phyloP scores from a whole-genome alignment of 345 rosid genomes.

The Cardiospermum halicacabum region DNA sequence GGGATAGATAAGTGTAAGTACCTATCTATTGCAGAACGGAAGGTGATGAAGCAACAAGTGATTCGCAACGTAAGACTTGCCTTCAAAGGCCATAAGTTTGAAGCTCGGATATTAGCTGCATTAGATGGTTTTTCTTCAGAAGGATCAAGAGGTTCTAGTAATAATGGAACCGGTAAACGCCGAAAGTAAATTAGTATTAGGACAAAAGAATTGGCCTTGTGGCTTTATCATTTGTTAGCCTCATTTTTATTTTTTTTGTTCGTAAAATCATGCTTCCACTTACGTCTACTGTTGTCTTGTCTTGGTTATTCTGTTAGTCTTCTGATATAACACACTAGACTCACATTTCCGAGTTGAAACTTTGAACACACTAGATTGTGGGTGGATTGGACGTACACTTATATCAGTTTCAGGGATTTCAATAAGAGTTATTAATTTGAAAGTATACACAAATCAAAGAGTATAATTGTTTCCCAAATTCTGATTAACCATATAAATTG shows the following conservation, averaged over 20 bases:
- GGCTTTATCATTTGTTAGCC: constrained; percentile 6
- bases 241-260: neutral
- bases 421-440: too few relatives aligned
- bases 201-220: neutral
- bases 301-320: too few relatives aligned
- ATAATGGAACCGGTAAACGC: constrained; percentile 16
- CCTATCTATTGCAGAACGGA: constrained; percentile 23
- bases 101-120: constrained; percentile 13
- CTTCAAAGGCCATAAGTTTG: constrained; percentile 25
- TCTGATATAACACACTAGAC: too few relatives aligned
- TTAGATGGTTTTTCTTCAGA: constrained; percentile 18
- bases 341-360: too few relatives aligned
- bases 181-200: neutral
- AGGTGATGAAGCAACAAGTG: constrained; percentile 29
- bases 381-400: too few relatives aligned
- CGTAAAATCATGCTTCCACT: neutral
- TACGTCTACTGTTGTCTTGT: neutral
- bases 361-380: too few relatives aligned
- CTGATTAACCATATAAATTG: too few relatives aligned
- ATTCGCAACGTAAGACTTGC: constrained; percentile 16
- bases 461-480: too few relatives aligned
- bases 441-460: too few relatives aligned
- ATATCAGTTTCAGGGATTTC: too few relatives aligned
- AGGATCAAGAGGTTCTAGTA: constrained; percentile 15
- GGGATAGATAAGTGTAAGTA: constrained; percentile 25